These are phyloP conservation scores for Globisporangium irregulare DNA, from an alignment of 352 stramenopile species.

Conservation along the genomic window DNA sequence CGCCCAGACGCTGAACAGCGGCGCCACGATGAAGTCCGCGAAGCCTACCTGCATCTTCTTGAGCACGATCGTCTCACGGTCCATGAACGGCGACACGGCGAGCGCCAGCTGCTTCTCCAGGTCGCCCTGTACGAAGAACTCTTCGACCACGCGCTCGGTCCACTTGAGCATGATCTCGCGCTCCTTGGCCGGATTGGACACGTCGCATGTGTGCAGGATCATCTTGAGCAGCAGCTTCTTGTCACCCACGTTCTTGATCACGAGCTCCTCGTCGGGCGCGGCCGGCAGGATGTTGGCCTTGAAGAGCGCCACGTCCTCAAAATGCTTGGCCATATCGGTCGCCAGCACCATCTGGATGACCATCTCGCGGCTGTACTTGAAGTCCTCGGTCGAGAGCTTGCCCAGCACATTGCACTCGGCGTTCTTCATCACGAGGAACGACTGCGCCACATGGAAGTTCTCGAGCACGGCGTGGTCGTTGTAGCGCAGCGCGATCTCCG, in stretches of 20 bases:
- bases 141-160: conserved; percentile 91
- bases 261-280: conserved; percentile 51
- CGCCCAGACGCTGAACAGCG: conserved; percentile 83
- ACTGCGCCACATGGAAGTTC: conserved; percentile 88
- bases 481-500: conserved; percentile 86
- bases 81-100: conserved; percentile 91
- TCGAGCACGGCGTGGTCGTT: conserved; percentile 88
- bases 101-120: conserved; percentile 91
- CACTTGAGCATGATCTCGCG: conserved; percentile 88
- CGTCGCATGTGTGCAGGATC: conserved; percentile 91
- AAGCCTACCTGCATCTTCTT: conserved; percentile 95
- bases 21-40: conserved; percentile 92
- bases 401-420: conserved; percentile 80
- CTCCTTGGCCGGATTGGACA: conserved; percentile 93
- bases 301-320: conserved; percentile 85
- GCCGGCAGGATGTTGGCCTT: conserved; percentile 81
- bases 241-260: conserved; percentile 82
- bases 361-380: conserved; percentile 87
- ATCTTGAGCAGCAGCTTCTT: conserved; percentile 89
- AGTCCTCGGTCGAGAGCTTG: conserved; percentile 68
- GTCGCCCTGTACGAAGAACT: conserved; percentile 96
- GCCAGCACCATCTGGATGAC: conserved; percentile 89
- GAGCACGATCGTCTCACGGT: conserved; percentile 89
- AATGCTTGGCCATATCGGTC: conserved; percentile 90
- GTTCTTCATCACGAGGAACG: conserved; percentile 90